Percentiles rank a stretch among this genome's conserved stretches.
Evolutionary conservation across 305 asterid species (phyloP).

Genomic region (Rubia tinctorum): DNA sequence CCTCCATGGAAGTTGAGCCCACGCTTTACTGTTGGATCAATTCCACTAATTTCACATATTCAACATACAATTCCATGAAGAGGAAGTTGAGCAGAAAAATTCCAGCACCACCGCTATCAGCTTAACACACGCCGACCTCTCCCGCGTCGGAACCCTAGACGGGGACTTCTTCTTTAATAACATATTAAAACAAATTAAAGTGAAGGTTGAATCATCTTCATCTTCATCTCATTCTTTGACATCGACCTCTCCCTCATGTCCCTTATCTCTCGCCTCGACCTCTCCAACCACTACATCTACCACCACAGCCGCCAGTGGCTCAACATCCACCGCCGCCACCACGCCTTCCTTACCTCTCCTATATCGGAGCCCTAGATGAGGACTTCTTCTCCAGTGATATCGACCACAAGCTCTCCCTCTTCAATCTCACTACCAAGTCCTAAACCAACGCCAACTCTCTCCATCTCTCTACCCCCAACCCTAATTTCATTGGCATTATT

Average conservation of each 20-base stretch:
- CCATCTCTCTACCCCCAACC: conserved; percentile 38
- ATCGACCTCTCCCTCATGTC: conserved; percentile 67
- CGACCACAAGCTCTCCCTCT: conserved; percentile 71
- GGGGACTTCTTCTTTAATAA: too few relatives aligned
- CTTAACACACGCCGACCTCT: too few relatives aligned
- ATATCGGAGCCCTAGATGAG: not conserved
- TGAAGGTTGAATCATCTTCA: conserved; percentile 52
- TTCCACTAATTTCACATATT: too few relatives aligned
- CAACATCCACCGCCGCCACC: conserved; percentile 51
- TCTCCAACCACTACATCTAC: conserved; percentile 38
- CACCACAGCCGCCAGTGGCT: conserved; percentile 24
- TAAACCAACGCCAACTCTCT: conserved; percentile 18
- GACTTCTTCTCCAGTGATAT: conserved; percentile 27
- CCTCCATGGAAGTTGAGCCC: too few relatives aligned
- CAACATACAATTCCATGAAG: too few relatives aligned
- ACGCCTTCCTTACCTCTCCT: conserved; percentile 34
- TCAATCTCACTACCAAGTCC: conserved; percentile 37
- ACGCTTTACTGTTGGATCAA: too few relatives aligned
- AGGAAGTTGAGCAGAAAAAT: too few relatives aligned
- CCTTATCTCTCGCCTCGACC: conserved; percentile 68
- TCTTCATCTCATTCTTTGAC: conserved; percentile 70
- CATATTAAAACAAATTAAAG: conserved; percentile 34
- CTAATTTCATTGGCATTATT: conserved; percentile 40
- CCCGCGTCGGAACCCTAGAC: too few relatives aligned
- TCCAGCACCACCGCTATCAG: too few relatives aligned